Base-by-base conservation (phyloP, 1,284 basidiomycete species). In the Tilletia setariae region DNA sequence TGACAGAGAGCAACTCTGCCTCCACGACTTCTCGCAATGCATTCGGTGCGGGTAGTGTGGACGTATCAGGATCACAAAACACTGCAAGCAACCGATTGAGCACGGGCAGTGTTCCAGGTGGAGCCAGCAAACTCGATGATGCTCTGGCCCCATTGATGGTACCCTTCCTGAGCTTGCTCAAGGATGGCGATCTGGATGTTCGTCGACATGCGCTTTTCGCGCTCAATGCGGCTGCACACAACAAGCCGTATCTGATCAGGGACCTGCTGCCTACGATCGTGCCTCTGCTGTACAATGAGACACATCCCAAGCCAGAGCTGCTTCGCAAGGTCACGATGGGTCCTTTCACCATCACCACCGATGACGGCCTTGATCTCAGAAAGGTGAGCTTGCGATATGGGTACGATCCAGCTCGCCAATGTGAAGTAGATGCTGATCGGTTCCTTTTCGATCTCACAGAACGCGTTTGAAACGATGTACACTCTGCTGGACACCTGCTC, bases 381-480 rank as follows among this genome's bases (percentile, higher is more conserved):
- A 83, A 85, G 83, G 80, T 68, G 9, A 47, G 47, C 6, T 6
- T 4, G 35, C 35, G 4, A 11, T 40, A 11, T 11, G 35, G 35
- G 35, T n/a, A 59, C 4, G 13, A 59, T n/a, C n/a, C n/a, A n/a
- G n/a, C n/a, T n/a, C n/a, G n/a, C n/a, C n/a, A n/a, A n/a, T n/a
- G n/a, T n/a, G n/a, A n/a, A n/a, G n/a, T n/a, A 28, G 53, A 59
- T 16, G 53, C 53, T 59, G 53, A 59, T 28, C 7, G 2, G 21
- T n/a, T 30, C 4, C 6, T 6, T 7, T 59, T 59, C 21, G 8
- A 1, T 43, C 11, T 9, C 19, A 19, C 70, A 95, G 86, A 94
- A 92, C 0, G 95, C 95, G 1, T 98, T 92, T 84, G 95, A 98
- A 84, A 95, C 94, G 3, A 92, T 98, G 86, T 95, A 95, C 82